Evolutionary conservation across 2,329 filamentous ascomycete species (phyloP).

Genomic region (Ceratocystis lukuohia): DNA sequence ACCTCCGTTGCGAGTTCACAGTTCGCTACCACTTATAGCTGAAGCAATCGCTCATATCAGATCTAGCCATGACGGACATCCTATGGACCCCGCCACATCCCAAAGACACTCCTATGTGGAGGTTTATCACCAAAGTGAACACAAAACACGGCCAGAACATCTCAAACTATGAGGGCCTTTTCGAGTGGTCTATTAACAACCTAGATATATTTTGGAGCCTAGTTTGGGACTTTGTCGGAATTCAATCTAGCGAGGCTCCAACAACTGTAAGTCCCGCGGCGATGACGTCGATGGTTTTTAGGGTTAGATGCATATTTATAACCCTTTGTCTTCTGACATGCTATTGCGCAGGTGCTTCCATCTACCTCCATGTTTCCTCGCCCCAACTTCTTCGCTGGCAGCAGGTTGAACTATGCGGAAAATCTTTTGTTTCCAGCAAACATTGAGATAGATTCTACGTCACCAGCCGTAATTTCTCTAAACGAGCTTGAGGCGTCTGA

Average conservation of each 20-base stretch:
- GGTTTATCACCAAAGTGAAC: constrained; percentile 58
- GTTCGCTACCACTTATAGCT: not conserved
- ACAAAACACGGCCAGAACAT: constrained; percentile 50
- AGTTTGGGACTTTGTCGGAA: constrained; percentile 68
- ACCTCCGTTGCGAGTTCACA: not conserved
- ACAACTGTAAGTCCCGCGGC: constrained; percentile 38
- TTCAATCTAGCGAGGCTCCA: constrained; percentile 44
- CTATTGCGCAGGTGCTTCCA: constrained; percentile 48
- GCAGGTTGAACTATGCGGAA: constrained; percentile 82
- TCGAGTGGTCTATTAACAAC: constrained; percentile 72
- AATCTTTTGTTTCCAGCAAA: constrained; percentile 73
- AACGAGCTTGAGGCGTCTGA: constrained; percentile 43
- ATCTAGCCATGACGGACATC: not conserved
- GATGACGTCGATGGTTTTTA: not conserved
- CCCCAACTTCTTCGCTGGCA: constrained; percentile 69
- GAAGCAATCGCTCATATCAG: not conserved
- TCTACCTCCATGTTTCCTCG: constrained; percentile 67
- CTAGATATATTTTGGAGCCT: constrained; percentile 70
- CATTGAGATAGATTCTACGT: constrained; percentile 45
- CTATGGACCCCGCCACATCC: constrained; percentile 13
- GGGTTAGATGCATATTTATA: not conserved
- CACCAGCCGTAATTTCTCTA: constrained; percentile 69
- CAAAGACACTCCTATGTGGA: constrained; percentile 39
- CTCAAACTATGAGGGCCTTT: constrained; percentile 57
- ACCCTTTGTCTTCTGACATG: not conserved